phyloP scores from a whole-genome alignment of 2,329 filamentous ascomycete species.

The Chalara sp. region DNA sequence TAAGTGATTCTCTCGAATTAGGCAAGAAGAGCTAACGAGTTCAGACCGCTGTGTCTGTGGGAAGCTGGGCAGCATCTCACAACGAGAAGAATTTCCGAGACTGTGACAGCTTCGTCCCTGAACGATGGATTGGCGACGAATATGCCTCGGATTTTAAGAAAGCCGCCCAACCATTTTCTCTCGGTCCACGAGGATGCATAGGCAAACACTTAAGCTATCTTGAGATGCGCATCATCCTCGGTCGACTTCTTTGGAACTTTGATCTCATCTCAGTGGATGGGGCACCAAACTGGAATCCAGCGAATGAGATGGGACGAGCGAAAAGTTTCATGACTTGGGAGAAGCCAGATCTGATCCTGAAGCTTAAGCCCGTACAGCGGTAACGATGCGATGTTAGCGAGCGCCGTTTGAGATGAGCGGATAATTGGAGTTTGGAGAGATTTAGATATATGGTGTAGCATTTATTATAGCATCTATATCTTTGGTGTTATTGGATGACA shows the following conservation, averaged over 20 bases:
- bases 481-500: no score
- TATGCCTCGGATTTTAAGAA: slow-evolving; percentile 9
- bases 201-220: slow-evolving; percentile 15
- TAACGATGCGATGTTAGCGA: background rate
- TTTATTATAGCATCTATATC: no score
- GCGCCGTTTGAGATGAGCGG: no score
- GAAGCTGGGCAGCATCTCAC: slow-evolving; percentile 8
- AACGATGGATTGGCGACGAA: slow-evolving; percentile 27
- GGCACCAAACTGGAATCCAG: slow-evolving; percentile 10
- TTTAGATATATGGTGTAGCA: no score
- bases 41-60: slow-evolving; percentile 11
- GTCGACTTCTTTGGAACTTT: slow-evolving; percentile 16
- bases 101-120: slow-evolving; percentile 18
- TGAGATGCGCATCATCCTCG: slow-evolving; percentile 17
- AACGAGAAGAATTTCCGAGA: slow-evolving; percentile 17
- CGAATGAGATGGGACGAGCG: slow-evolving; percentile 8
- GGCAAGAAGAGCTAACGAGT: slow-evolving; percentile 33
- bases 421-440: no score
- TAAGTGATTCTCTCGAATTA: background rate
- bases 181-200: slow-evolving; percentile 15
- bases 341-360: slow-evolving; percentile 11
- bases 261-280: slow-evolving; percentile 11
- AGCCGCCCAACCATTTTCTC: slow-evolving; percentile 12
- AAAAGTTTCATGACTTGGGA: slow-evolving; percentile 12
- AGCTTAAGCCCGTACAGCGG: slow-evolving; percentile 3